Conservation (phyloP, 495 filamentous ascomycete genomes). For the Trichoderma erinaceum region DNA sequence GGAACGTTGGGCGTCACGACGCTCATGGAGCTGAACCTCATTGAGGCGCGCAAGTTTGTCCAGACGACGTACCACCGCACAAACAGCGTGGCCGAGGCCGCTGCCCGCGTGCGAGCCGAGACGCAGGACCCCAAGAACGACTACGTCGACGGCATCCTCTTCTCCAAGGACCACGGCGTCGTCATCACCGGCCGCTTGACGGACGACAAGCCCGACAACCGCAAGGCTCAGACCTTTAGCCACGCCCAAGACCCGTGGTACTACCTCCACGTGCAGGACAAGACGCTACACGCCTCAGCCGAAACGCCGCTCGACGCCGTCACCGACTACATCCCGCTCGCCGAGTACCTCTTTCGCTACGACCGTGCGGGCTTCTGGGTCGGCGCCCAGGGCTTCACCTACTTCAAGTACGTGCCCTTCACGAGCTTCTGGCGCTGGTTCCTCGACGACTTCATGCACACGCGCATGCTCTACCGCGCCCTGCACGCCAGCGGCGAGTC, state of each 20-base stretch:
- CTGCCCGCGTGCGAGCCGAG: slow-evolving; percentile 29
- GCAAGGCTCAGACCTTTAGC: slow-evolving; percentile 37
- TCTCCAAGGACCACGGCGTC: slow-evolving; percentile 43
- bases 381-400: slow-evolving; percentile 47
- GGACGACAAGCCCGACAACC: slow-evolving; percentile 29
- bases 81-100: slow-evolving; percentile 37
- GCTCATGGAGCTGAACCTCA: slow-evolving; percentile 47
- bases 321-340: slow-evolving; percentile 45
- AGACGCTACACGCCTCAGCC: slow-evolving; percentile 22
- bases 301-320: slow-evolving; percentile 11
- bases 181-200: slow-evolving; percentile 48
- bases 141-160: slow-evolving; percentile 47
- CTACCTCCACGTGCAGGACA: slow-evolving; percentile 42
- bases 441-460: slow-evolving; percentile 59
- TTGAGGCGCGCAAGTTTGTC: slow-evolving; percentile 50
- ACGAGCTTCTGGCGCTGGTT: slow-evolving; percentile 48
- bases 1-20: slow-evolving; percentile 54
- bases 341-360: slow-evolving; percentile 53
- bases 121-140: slow-evolving; percentile 27
- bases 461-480: slow-evolving; percentile 57
- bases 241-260: slow-evolving; percentile 49
- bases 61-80: slow-evolving; percentile 49
- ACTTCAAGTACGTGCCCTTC: slow-evolving; percentile 50
- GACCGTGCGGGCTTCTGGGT: slow-evolving; percentile 59
- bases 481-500: slow-evolving; percentile 51